phyloP scores from a whole-genome alignment of 1,139 yeast species.

The Sugiyamaella paludigena region DNA sequence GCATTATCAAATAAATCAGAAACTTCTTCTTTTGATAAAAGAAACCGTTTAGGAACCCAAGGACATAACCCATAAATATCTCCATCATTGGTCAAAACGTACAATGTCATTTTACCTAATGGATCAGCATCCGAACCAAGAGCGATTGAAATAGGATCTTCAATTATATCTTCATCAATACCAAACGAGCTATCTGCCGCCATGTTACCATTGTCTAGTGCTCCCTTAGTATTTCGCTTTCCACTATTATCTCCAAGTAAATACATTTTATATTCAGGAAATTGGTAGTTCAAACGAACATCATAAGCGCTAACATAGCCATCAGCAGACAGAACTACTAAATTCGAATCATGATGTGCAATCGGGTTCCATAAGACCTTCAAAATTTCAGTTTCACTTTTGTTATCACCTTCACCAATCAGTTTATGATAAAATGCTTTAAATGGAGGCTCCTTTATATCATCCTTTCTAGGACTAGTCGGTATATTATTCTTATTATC shows the following conservation, averaged over 20 bases:
- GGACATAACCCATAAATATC: constrained; percentile 58
- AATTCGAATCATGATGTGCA: constrained; percentile 42
- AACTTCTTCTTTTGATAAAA: constrained; percentile 38
- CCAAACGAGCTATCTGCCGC: constrained; percentile 3
- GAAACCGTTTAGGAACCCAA: constrained; percentile 47
- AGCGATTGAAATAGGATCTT: constrained; percentile 43
- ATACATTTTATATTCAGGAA: constrained; percentile 26
- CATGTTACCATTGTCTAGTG: constrained; percentile 17
- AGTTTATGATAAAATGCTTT: neutral
- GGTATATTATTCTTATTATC: constrained; percentile 12
- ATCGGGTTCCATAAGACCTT: constrained; percentile 47
- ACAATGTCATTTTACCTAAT: constrained; percentile 47
- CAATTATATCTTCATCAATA: constrained; percentile 15
- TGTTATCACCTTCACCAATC: neutral
- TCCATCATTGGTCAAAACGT: constrained; percentile 50
- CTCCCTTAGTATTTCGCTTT: neutral
- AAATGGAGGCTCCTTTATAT: neutral
- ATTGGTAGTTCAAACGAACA: constrained; percentile 30
- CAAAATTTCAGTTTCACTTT: constrained; percentile 14
- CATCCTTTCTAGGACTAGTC: neutral
- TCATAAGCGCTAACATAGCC: constrained; percentile 41
- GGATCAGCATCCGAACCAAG: constrained; percentile 45
- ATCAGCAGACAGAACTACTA: constrained; percentile 43
- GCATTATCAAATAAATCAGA: constrained; percentile 46
- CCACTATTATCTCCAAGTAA: neutral